Base-by-base conservation (phyloP, 2,329 filamentous ascomycete species). In the Cercospora zeina region DNA sequence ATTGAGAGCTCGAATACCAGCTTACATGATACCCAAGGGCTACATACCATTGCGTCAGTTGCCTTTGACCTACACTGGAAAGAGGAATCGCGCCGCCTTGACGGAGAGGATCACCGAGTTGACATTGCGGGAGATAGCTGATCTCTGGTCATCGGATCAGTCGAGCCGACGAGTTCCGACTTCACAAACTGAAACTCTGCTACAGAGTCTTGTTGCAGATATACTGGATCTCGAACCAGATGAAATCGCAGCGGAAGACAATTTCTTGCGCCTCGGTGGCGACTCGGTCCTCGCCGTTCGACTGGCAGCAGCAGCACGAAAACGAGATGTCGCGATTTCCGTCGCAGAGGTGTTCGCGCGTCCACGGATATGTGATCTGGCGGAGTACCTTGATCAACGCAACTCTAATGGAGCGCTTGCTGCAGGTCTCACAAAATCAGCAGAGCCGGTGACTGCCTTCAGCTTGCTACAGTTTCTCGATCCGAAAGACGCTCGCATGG, bases 251-350 rank as follows among this genome's bases (percentile, higher is more conserved):
- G 31, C 54, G 4, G 72, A 76, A 45, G 75, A 77, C 58, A 77
- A 73, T 58, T 81, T 82, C 70, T 79, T 81, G 54, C 72, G 74
- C 14, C 69, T 81, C 1, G 80, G 80, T 13, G 80, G 80, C 16
- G 78, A 81, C 57, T 81, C 79, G 0, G 74, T 81, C 4, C 67
- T 73, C 2, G 80, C 79, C 0, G 81, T 82, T 77, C 73, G 73
- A 39, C 72, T 81, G 1, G 77, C 78, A 0, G 76, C 77, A 4
- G 73, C 72, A 13, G 74, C 74, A 21, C 74, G 77, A 7, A 57
- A 68, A 1, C 67, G 74, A 37, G 75, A 76, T 3, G 63, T 77
- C 7, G 69, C 68, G 13, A 64, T 81, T 1, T 76, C 74, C 0
- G 80, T 82, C 2, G 73, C 75, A 4, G 75, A 79, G 49, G 75